Conservation (phyloP, 2,329 filamentous ascomycete species). For the Paracoccidioides lutzii region DNA sequence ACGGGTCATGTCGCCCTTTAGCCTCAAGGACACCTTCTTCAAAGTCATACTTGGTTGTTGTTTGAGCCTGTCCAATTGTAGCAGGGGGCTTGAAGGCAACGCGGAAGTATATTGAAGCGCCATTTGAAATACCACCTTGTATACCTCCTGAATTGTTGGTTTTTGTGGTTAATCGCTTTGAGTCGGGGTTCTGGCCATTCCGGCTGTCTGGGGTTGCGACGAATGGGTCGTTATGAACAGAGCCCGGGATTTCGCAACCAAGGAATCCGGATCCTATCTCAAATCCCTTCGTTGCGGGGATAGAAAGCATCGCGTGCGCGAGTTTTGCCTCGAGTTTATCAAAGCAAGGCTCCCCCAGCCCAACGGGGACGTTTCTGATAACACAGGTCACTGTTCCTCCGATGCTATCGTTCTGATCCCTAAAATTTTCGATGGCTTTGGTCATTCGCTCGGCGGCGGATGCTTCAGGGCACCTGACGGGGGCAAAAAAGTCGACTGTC, state of each 20-base stretch:
- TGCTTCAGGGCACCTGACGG: conserved; percentile 71
- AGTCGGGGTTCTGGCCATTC: conserved; percentile 5
- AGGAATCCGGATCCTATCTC: conserved; percentile 89
- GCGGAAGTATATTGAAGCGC: conserved; percentile 85
- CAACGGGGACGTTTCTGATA: conserved; percentile 70
- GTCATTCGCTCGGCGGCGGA: conserved; percentile 59
- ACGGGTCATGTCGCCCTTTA: conserved; percentile 90
- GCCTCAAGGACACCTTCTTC: conserved; percentile 67
- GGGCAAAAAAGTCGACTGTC: conserved; percentile 65
- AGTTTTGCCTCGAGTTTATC: conserved; percentile 89
- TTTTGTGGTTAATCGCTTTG: conserved; percentile 56
- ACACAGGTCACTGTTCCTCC: conserved; percentile 92
- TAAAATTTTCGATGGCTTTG: conserved; percentile 61
- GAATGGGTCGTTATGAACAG: conserved; percentile 85
- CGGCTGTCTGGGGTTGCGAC: conserved; percentile 37
- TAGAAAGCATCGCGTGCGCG: conserved; percentile 86
- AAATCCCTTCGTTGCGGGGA: conserved; percentile 90
- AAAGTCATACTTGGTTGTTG: conserved; percentile 67
- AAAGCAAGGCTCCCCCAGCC: conserved; percentile 86
- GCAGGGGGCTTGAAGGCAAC: conserved; percentile 91
- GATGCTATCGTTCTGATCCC: conserved; percentile 73
- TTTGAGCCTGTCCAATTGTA: conserved; percentile 81
- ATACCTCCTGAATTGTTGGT: conserved; percentile 94
- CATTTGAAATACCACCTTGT: conserved; percentile 91
- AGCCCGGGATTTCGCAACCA: conserved; percentile 74